Evolutionary conservation across 495 filamentous ascomycete species (phyloP).

Genomic region (Halenospora varia): DNA sequence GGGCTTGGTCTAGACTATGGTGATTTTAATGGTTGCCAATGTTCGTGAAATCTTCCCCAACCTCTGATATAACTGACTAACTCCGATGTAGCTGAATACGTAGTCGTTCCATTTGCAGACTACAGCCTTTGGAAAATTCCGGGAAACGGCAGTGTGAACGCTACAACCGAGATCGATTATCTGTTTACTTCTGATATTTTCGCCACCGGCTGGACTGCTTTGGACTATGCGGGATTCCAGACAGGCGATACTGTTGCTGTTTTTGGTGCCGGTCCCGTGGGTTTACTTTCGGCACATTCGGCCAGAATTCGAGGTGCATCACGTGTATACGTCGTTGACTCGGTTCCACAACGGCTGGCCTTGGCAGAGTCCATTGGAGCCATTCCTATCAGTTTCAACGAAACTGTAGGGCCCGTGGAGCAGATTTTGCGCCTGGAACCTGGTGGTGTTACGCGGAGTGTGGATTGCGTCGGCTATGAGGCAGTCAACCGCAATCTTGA

Average conservation of each 20-base stretch:
- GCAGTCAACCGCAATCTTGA: conserved; percentile 20
- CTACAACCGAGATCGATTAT: conserved; percentile 39
- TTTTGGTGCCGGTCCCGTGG: conserved; percentile 47
- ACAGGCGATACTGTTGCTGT: conserved; percentile 53
- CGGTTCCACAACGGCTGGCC: conserved; percentile 45
- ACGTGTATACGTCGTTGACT: conserved; percentile 50
- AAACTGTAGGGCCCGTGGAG: conserved; percentile 28
- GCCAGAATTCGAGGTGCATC: conserved; percentile 48
- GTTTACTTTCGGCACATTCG: conserved; percentile 54
- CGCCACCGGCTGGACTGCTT: conserved; percentile 57
- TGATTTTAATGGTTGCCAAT: not conserved
- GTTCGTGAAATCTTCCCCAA: not conserved
- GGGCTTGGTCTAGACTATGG: not conserved
- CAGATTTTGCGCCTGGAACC: conserved; percentile 34
- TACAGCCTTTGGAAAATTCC: not conserved
- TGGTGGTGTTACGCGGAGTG: conserved; percentile 46
- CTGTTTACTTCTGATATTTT: conserved; percentile 54
- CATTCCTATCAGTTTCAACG: conserved; percentile 9
- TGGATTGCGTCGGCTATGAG: conserved; percentile 54
- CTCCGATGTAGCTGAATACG: not conserved
- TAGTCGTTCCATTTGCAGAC: not conserved
- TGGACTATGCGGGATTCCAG: conserved; percentile 49
- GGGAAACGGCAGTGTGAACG: not conserved
- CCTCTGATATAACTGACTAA: not conserved
- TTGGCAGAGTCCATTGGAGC: conserved; percentile 49